These are phyloP conservation scores for Lomentospora prolificans DNA, from an alignment of 2,329 filamentous ascomycete genomes.

Conservation along the genomic window DNA sequence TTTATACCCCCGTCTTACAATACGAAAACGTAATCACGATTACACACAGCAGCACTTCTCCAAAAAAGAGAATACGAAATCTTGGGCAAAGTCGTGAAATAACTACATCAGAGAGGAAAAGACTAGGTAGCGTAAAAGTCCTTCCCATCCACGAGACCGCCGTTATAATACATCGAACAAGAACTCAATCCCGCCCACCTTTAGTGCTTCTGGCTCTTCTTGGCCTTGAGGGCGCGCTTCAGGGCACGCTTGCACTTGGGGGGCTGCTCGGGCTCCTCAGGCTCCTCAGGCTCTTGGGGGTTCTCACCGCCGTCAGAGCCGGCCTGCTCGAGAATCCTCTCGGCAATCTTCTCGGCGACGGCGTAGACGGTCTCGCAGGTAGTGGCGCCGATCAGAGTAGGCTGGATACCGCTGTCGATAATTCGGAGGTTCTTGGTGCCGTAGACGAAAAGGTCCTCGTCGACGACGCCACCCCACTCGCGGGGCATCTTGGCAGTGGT, in stretches of 20 bases:
- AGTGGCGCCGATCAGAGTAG: conserved; percentile 6
- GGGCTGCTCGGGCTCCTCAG: background rate
- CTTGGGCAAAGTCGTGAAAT: too few relatives aligned
- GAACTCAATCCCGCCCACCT: too few relatives aligned
- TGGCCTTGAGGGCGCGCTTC: background rate
- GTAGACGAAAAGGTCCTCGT: conserved; percentile 20
- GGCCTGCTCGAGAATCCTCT: conserved; percentile 3
- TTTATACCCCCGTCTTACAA: too few relatives aligned
- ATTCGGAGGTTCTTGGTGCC: conserved; percentile 12
- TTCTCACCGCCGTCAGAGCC: background rate
- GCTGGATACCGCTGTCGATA: conserved; percentile 3
- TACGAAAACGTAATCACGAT: too few relatives aligned
- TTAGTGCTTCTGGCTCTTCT: background rate
- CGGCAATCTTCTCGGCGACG: conserved; percentile 8
- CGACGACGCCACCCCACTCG: conserved; percentile 21
- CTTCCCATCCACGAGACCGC: too few relatives aligned
- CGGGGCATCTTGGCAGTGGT: conserved; percentile 20
- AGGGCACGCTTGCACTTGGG: background rate
- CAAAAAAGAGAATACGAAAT: too few relatives aligned
- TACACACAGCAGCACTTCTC: too few relatives aligned
- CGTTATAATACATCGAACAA: too few relatives aligned
- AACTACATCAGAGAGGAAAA: too few relatives aligned
- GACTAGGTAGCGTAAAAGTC: too few relatives aligned
- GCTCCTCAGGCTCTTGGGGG: too few relatives aligned
- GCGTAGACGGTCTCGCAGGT: conserved; percentile 8